Evolutionary conservation across 805 yeast species (phyloP), one percentile per base, ranked within the genome.

Genomic region (Maudiozyma barnettii): DNA sequence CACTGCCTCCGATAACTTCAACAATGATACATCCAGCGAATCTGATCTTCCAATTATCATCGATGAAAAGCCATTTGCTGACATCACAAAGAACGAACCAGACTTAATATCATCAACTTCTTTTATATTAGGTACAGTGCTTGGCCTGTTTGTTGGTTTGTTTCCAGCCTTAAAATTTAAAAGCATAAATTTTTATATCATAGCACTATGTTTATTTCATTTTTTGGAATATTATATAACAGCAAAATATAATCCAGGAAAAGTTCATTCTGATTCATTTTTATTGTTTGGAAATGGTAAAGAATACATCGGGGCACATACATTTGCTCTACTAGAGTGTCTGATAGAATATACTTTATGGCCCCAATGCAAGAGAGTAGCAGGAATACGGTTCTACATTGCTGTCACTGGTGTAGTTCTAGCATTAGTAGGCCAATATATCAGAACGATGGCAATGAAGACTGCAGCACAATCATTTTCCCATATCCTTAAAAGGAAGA

Each of bases 401-500:
- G 56, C 70, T 44, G 2, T 44, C 0, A 0, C 70, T 1, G 97
- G 96, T 0, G 23, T 54, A 3, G 13, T 54, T 0, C 23, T 82
- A 1, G 57, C 78, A 0, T 21, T 78, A 0, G 36, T 63, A 1
- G 96, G 97, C 1, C 99, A 93, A 59, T 18, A 56, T 0, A 58
- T 78, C 4, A 73, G 99, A 45, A 74, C 91, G 1, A 45, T 72
- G 33, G 91, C 97, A 0, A 93, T 93, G 99, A 73, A 76, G 50
- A 83, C 90, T 0, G 96, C 97, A 0, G 86, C 89, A 1, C 74
- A 76, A 45, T 86, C 95, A 3, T 93, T 93, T 67, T 83, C 87
- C 45, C 99, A 93, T 64, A 66, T 80, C 39, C 77, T 93, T 1
- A 87, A 81, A 42, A 63, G 74, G 2, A 61, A 66, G 16, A 79